Percentiles rank a stretch among this genome's conserved stretches.
Evolutionary conservation across 1,284 basidiomycete genomes (phyloP).

Genomic region (Gomphus sp.): DNA sequence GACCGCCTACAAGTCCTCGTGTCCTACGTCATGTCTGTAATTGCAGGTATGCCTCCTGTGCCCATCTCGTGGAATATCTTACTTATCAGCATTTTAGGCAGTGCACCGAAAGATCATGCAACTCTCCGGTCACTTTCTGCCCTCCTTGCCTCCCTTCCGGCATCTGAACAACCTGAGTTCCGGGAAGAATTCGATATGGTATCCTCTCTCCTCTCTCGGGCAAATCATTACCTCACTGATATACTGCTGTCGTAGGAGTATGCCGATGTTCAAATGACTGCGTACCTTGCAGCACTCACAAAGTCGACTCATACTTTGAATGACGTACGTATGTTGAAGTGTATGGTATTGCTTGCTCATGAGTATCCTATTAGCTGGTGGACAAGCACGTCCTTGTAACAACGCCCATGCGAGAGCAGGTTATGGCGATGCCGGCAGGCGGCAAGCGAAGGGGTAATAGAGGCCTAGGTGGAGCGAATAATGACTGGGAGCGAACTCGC

Average conservation of each 20-base stretch:
- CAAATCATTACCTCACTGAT: not conserved
- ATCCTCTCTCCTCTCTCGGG: slow-evolving; percentile 16
- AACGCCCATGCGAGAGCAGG: slow-evolving; percentile 13
- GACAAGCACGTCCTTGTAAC: slow-evolving; percentile 57
- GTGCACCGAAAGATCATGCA: slow-evolving; percentile 64
- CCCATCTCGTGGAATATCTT: not conserved
- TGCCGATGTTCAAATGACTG: slow-evolving; percentile 89
- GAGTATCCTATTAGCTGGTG: slow-evolving; percentile 38
- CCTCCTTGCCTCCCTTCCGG: slow-evolving; percentile 78
- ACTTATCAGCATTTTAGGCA: slow-evolving; percentile 32
- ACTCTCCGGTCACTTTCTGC: slow-evolving; percentile 80
- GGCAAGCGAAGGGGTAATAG: slow-evolving; percentile 1
- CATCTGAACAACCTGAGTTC: slow-evolving; percentile 73
- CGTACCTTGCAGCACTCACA: slow-evolving; percentile 81
- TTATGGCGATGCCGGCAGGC: not conserved
- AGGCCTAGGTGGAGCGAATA: not conserved
- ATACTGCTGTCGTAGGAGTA: slow-evolving; percentile 69
- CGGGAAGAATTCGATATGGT: slow-evolving; percentile 82
- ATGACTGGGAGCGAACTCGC: slow-evolving; percentile 5
- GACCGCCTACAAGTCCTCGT: slow-evolving; percentile 81
- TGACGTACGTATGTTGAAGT: slow-evolving; percentile 51
- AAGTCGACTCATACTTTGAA: slow-evolving; percentile 83
- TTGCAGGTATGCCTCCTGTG: slow-evolving; percentile 47
- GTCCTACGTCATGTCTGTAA: slow-evolving; percentile 70
- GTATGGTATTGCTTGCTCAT: slow-evolving; percentile 8